Evolutionary conservation across 345 rosid species (phyloP), one percentile per base, ranked within the genome.

Genomic region (Abelmoschus esculentus): DNA sequence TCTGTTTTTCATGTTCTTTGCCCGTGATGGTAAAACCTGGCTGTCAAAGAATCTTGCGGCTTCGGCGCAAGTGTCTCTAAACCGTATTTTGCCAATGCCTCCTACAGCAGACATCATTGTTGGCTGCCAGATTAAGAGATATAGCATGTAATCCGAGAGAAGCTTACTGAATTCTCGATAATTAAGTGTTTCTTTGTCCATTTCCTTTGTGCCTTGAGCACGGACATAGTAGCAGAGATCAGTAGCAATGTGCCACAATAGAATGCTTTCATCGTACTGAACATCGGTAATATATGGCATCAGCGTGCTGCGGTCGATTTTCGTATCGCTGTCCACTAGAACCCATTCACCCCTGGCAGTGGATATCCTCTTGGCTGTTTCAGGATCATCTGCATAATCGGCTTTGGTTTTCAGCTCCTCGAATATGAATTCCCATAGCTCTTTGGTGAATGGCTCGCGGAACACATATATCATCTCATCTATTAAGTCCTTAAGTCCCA

Each of bases 181-280:
- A 8, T 34, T 14, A 32, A 26, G 13, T 6, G 38, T 65, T 28
- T 40, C 1, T 15, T n/a, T 6, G 18, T 49, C 38, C 2, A 8
- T 3, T 6, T 3, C 11, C 1, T 40, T 17, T 1, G 67, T 31
- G 0, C 46, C 31, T 1, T 6, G 34, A 10, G 61, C 57, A 15
- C 10, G 44, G 44, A 38, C 44, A 38, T 76, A 68, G 83, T 73
- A 84, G 44, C 82, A 58, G 49, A 88, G 78, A 67, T 86, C 89
- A 7, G 90, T 88, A n/a, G 93, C 89, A 22, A 88, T 70, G 63
- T 88, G 93, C 89, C 90, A 81, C 40, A 81, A 46, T 6, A 84
- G 74, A 29, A 84, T 70, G 73, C 81, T 78, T 59, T 84, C 84
- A 55, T 81, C 87, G 7, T 82, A 82, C 17, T 71, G 79, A 71